Evolutionary conservation across 2,329 filamentous ascomycete species (phyloP).

Genomic region (Zymoseptoria tritici): DNA sequence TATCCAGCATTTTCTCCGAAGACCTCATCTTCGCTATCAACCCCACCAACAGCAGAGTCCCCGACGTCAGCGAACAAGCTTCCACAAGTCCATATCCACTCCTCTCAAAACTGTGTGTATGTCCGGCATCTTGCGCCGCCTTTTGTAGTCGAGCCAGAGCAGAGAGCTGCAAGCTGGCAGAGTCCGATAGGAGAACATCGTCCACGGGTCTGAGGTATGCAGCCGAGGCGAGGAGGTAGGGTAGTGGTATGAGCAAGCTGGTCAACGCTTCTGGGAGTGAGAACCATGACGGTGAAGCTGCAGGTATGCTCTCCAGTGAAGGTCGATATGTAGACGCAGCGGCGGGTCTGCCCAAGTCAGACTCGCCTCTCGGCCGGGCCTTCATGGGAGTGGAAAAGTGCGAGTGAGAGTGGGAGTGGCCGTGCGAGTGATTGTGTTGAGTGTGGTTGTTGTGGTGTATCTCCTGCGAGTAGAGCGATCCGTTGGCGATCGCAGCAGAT

Average conservation of each 20-base stretch:
- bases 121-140: neutral
- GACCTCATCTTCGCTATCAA: constrained; percentile 31
- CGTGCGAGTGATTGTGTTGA: constrained; percentile 16
- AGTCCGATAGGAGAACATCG: constrained; percentile 24
- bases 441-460: constrained; percentile 16
- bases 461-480: constrained; percentile 22
- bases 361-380: constrained; percentile 38
- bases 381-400: constrained; percentile 21
- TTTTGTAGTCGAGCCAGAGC: constrained; percentile 16
- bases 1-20: constrained; percentile 24
- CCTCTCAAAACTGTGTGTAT: constrained; percentile 6
- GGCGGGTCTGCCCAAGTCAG: constrained; percentile 36
- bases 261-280: constrained; percentile 43
- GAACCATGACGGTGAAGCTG: constrained; percentile 22
- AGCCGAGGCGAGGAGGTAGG: constrained; percentile 41
- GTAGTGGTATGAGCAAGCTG: constrained; percentile 44
- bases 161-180: constrained; percentile 23
- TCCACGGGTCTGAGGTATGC: constrained; percentile 33
- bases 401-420: constrained; percentile 18
- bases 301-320: constrained; percentile 11
- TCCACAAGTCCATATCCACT: constrained; percentile 31
- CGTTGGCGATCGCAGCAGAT: constrained; percentile 17
- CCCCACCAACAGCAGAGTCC: constrained; percentile 40
- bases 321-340: constrained; percentile 15
- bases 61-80: constrained; percentile 40